phyloP scores from a whole-genome alignment of 2,329 filamentous ascomycete genomes.

The Penicillium sp. region DNA sequence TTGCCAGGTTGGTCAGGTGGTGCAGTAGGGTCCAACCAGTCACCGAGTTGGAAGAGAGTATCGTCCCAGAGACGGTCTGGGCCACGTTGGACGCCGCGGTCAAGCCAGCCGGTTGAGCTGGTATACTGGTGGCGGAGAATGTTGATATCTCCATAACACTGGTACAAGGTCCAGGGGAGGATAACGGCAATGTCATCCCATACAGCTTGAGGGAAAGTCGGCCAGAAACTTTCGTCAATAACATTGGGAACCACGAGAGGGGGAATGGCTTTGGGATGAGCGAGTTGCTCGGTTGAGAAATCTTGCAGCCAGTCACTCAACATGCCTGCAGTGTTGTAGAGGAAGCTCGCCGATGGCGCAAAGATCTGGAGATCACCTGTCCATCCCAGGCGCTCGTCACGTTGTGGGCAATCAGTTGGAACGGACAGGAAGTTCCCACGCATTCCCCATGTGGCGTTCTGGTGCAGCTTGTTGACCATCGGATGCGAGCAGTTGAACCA shows the following conservation, averaged over 20 bases:
- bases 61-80: slow-evolving; percentile 42
- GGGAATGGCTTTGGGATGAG: slow-evolving; percentile 30
- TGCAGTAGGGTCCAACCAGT: slow-evolving; percentile 50
- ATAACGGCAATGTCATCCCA: slow-evolving; percentile 48
- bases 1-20: slow-evolving; percentile 41
- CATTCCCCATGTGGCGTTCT: slow-evolving; percentile 63
- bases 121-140: slow-evolving; percentile 43
- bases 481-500: slow-evolving; percentile 58
- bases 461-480: slow-evolving; percentile 59
- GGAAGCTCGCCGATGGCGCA: slow-evolving; percentile 55
- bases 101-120: slow-evolving; percentile 44
- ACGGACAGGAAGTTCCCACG: slow-evolving; percentile 63
- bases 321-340: slow-evolving; percentile 60
- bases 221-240: slow-evolving; percentile 20
- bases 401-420: slow-evolving; percentile 63
- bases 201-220: slow-evolving; percentile 34
- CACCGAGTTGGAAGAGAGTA: slow-evolving; percentile 42
- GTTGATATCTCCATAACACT: slow-evolving; percentile 37
- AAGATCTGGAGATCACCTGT: slow-evolving; percentile 59
- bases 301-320: slow-evolving; percentile 58
- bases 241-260: slow-evolving; percentile 40
- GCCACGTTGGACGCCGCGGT: slow-evolving; percentile 39
- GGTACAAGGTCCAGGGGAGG: slow-evolving; percentile 43
- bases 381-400: slow-evolving; percentile 62
- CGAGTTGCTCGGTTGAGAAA: slow-evolving; percentile 43